These are phyloP conservation scores for Kwoniella sp. DNA, from an alignment of 768 basidiomycete species.

Conservation along the genomic window DNA sequence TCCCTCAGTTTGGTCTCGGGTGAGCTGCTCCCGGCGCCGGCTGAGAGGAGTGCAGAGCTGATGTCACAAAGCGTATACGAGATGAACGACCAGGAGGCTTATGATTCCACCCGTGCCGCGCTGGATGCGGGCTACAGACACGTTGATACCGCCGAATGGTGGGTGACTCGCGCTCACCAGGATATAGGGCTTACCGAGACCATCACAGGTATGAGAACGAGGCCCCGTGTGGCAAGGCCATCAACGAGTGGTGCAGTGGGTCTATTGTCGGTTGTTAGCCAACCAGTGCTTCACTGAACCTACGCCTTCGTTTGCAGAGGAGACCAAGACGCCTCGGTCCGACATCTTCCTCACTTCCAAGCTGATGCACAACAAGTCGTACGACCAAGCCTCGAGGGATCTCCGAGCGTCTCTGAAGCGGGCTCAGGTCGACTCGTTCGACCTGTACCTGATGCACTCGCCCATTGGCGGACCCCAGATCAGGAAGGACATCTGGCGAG, in stretches of 20 bases:
- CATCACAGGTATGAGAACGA: constrained; percentile 66
- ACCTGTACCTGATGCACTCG: constrained; percentile 68
- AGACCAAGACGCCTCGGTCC: constrained; percentile 54
- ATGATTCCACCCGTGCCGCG: constrained; percentile 60
- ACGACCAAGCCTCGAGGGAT: constrained; percentile 54
- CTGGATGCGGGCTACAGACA: constrained; percentile 67
- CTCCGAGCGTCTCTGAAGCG: constrained; percentile 59
- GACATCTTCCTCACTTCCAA: constrained; percentile 71
- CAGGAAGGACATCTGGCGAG: constrained; percentile 63
- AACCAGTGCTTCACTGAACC: not conserved
- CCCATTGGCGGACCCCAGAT: constrained; percentile 61
- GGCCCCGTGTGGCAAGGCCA: constrained; percentile 60
- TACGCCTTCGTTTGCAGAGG: constrained; percentile 10
- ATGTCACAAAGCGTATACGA: constrained; percentile 55
- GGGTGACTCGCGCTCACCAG: not conserved
- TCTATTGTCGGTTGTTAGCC: not conserved
- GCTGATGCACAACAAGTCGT: constrained; percentile 59
- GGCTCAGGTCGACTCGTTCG: constrained; percentile 59
- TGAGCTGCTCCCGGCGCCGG: not conserved
- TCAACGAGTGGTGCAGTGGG: constrained; percentile 50
- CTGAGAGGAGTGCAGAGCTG: not conserved
- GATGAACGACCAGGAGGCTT: constrained; percentile 59
- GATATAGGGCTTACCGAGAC: constrained; percentile 46
- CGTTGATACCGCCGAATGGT: constrained; percentile 56
- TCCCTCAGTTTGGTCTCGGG: constrained; percentile 63